Evolutionary conservation across 2,329 filamentous ascomycete genomes (phyloP).

Genomic region (Claviceps pazoutovae): DNA sequence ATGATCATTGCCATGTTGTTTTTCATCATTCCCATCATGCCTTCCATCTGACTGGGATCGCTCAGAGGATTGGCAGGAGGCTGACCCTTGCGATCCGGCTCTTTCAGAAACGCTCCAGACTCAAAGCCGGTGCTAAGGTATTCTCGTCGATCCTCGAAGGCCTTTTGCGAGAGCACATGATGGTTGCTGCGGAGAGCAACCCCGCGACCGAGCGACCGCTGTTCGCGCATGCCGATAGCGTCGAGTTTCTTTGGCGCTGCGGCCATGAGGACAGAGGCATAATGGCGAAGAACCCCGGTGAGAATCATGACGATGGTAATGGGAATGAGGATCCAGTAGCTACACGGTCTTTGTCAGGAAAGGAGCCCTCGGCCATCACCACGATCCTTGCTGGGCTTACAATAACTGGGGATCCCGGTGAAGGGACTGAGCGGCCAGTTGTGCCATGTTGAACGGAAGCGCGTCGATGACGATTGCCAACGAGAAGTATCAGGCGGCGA

Average conservation of each 20-base stretch:
- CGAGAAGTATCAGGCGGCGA: not conserved
- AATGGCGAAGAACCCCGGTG: conserved; percentile 91
- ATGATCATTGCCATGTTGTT: conserved; percentile 99
- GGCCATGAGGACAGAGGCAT: conserved; percentile 83
- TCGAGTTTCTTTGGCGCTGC: conserved; percentile 71
- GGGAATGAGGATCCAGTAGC: conserved; percentile 97
- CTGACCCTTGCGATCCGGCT: conserved; percentile 73
- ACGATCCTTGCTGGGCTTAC: conserved; percentile 38
- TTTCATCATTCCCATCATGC: conserved; percentile 99
- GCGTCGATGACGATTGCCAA: not conserved
- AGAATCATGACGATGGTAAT: conserved; percentile 98
- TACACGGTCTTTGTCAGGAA: conserved; percentile 23
- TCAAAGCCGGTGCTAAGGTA: conserved; percentile 71
- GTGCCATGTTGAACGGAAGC: conserved; percentile 48
- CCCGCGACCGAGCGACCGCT: conserved; percentile 70
- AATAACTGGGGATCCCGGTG: conserved; percentile 96
- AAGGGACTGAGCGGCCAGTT: conserved; percentile 84
- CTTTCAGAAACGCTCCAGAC: conserved; percentile 76
- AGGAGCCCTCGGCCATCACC: not conserved
- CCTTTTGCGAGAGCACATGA: conserved; percentile 59
- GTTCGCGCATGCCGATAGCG: conserved; percentile 65
- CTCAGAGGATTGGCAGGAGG: conserved; percentile 87
- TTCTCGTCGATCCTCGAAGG: conserved; percentile 70
- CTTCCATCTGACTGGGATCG: conserved; percentile 93
- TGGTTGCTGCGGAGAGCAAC: conserved; percentile 74